Base-by-base conservation (phyloP, 2,329 filamentous ascomycete species). In the Colletotrichum acutatum region DNA sequence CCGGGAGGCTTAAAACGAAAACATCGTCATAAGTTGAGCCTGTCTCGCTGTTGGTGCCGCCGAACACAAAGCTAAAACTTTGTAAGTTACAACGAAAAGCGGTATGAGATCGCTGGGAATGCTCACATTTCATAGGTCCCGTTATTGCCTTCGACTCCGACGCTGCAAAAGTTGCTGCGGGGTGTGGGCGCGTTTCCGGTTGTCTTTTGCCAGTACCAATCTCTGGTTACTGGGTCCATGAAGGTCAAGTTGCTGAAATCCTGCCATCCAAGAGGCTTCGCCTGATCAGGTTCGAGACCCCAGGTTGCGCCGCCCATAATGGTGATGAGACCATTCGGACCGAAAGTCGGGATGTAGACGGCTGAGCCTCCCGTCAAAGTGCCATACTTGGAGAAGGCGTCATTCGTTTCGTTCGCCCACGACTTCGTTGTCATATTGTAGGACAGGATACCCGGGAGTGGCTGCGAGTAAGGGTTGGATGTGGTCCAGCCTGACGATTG, bases 51-150 rank as follows among this genome's bases (percentile, higher is more conserved):
- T 71, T 72, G 12, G 37, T 57, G 2, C 75, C 75, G 26, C 75
- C 75, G 14, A 68, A 75, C 2, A 76, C 59, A 34, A 75, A 76
- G 26, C 74, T 75, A 26, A 4, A 9, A 3, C 11, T 32, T 42
- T 8, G 2, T 37, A 6, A 66, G 60, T 3, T 24, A 22, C 9
- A 12, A 16, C 14, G 4, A 14, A 24, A 8, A 16, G 53, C 7
- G 3, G 26, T 56, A 14, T 19, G 9, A 34, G 3, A 11, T 14
- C n/a, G 1, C 4, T 32, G n/a, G 30, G 49, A 28, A 7, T 8
- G 24, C 66, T 62, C 42, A 73, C 74, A 76, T 72, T 22, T 76
- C 75, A 6, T 70, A 72, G 1, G 75, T 76, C 16, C 68, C 74
- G 16, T 69, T 67, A 14, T 52, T 49, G 5, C 74, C 69, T 59